Percentiles rank a stretch among this genome's conserved stretches.
Conservation (phyloP, 306 rosid genomes). For the Cicer judaicum region DNA sequence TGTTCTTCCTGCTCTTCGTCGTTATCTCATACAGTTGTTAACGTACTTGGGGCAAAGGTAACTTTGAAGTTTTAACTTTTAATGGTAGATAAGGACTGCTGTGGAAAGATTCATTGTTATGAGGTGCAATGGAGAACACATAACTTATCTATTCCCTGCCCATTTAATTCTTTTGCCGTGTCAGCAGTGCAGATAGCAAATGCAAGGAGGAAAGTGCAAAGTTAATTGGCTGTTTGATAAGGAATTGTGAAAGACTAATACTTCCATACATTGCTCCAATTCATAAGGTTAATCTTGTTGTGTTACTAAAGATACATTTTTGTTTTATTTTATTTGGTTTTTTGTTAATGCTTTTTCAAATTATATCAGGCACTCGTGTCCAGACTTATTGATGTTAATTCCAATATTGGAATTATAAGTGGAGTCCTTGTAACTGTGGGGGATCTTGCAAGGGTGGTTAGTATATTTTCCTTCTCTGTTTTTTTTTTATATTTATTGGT, state of each 20-base stretch:
- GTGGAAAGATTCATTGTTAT: constrained; percentile 23
- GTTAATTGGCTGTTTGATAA: constrained; percentile 91
- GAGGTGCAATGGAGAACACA: constrained; percentile 23
- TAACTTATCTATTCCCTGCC: constrained; percentile 25
- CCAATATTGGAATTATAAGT: constrained; percentile 84
- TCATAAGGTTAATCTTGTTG: constrained; percentile 72
- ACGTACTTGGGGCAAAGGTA: constrained; percentile 95
- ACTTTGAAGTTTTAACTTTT: constrained; percentile 42
- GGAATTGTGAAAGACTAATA: constrained; percentile 91
- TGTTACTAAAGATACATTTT: constrained; percentile 31
- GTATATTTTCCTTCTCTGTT: constrained; percentile 50
- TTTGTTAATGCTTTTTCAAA: constrained; percentile 44
- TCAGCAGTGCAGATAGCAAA: constrained; percentile 98
- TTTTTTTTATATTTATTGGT: constrained; percentile 14
- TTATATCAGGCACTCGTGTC: constrained; percentile 86
- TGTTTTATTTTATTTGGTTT: constrained; percentile 20
- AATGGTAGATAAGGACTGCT: constrained; percentile 8
- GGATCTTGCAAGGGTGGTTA: constrained; percentile 98
- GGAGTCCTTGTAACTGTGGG: constrained; percentile 99
- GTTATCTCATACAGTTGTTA: constrained; percentile 93
- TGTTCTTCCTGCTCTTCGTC: constrained; percentile 99
- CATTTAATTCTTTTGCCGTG: constrained; percentile 53
- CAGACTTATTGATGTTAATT: constrained; percentile 75
- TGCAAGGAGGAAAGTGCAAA: constrained; percentile 99
- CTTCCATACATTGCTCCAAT: constrained; percentile 96